Base-by-base conservation (phyloP, 2,329 filamentous ascomycete species). In the Calonectria fujianensis region DNA sequence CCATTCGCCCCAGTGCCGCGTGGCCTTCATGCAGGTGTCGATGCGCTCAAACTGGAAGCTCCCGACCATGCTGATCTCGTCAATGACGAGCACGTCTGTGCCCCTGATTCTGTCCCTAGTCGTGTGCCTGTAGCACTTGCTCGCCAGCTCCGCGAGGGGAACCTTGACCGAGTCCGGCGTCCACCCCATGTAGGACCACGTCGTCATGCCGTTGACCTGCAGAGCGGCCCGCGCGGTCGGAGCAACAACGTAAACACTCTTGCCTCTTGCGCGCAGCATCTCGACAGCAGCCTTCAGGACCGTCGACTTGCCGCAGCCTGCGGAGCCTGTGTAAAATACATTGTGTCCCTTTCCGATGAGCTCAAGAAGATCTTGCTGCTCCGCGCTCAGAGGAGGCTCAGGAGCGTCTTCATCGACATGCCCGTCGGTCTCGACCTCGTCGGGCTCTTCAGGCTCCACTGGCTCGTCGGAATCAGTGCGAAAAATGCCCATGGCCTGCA, bases 21-120 rank as follows among this genome's bases (percentile, higher is more conserved):
- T 52, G 1, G 67, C 74, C 73, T 90, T 89, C 84, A 83, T 70
- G 35, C 73, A 70, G 10, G 24, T 7, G 13, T 81, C 79, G 16
- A 82, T 77, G 24, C 77, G 80, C 35, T 81, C 57, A 0, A 83
- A 27, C 31, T 81, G 74, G 45, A 77, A 72, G 88, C 88, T 90
- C 65, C 92, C 90, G 0, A 93, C 86, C 92, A 94, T 94, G 75
- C 89, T 91, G 72, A 94, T 90, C 82, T 94, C 92, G 77, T 94
- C 92, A 20, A 94, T 90, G 31, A 94, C 87, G 1, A 94, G 85
- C 0, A 92, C 88, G 65, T 93, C 85, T 0, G 89, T 91, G 0
- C 81, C 39, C 0, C 27, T 78, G 2, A 91, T 81, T 0, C 88
- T 84, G 1, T 84, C 80, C 29, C 76, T 81, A 0, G 85, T 24